phyloP scores from a whole-genome alignment of 202 grass and related monocot genomes.

The Musa balbisiana region DNA sequence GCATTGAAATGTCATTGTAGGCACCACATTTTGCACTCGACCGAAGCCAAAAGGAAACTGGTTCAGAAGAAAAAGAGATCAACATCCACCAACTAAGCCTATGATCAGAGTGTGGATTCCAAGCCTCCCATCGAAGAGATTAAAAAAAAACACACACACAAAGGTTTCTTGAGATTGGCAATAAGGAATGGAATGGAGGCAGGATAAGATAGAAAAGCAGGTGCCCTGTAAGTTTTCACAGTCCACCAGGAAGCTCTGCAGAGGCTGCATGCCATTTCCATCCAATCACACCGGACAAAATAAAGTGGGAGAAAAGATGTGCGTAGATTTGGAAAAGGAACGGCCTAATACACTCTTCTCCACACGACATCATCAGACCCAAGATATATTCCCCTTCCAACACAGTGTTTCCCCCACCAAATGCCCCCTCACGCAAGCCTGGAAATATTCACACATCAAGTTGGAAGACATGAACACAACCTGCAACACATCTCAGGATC shows the following conservation, averaged over 20 bases:
- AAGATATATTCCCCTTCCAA: constrained; percentile 8
- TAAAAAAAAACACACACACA: too few species aligned
- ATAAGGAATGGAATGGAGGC: background rate
- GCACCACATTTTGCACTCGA: too few species aligned
- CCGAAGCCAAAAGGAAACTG: too few species aligned
- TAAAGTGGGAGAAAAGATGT: constrained; percentile 10
- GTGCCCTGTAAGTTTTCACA: background rate
- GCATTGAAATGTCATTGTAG: too few species aligned
- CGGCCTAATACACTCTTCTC: background rate
- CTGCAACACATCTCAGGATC: background rate
- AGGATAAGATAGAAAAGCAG: background rate
- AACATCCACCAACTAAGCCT: background rate
- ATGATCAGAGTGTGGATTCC: background rate
- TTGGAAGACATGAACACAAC: background rate
- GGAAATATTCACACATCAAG: background rate
- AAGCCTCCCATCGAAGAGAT: background rate
- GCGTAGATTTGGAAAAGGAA: constrained; percentile 3
- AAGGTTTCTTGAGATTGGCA: background rate
- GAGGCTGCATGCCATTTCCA: constrained; percentile 8
- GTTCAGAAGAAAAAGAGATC: background rate
- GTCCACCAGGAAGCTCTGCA: background rate
- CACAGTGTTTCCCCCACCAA: background rate
- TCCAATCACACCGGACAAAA: background rate
- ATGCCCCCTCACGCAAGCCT: background rate
- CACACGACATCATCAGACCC: background rate